Base-by-base conservation (phyloP, 768 basidiomycete species). In the Tricholoma saponaceum region DNA sequence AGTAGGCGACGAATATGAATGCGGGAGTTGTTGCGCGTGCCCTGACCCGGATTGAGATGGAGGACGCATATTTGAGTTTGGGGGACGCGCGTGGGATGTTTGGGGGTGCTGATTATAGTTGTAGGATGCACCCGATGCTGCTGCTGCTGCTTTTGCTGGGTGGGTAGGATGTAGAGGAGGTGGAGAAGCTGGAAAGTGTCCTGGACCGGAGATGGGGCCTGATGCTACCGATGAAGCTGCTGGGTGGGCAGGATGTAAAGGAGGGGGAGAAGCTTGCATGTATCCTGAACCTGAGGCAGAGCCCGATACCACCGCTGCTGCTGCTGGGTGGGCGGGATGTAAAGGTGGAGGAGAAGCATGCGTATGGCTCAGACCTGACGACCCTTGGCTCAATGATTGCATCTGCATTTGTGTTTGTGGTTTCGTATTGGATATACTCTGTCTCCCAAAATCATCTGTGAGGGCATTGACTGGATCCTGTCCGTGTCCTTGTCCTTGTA, bases 371-470 rank as follows among this genome's bases (percentile, higher is more conserved):
- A 58, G 35, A 18, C 54, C 53, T 41, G 58, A 20, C 23, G 13
- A 14, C 25, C 25, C 46, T 26, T 47, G 46, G 14, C 0, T 47
- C 10, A 25, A 25, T 16, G 22, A 18, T 13, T 44, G 43, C 12
- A 22, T 10, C 2, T 23, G 43, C 12, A 33, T 50, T n/a, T 58
- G 43, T 12, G 69, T 43, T 7, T 43, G 41, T 7, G 18, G 20
- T 0, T 18, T 18, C 6, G 41, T 12, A 20, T 0, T 46, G 22
- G 74, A 72, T 20, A 80, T 65, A n/a, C 60, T 68, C 23, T 76
- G 70, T 35, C 70, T 67, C 39, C 67, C 68, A 55, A 82, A 76
- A 46, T 75, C 72, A 57, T 76, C 69, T 4, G 71, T 61, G 16
- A 79, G 67, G 16, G 70, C 61, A 53, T 67, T 47, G 22, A 76